Base-by-base conservation (phyloP, 2,329 filamentous ascomycete genomes). In the Colletotrichum sp. region DNA sequence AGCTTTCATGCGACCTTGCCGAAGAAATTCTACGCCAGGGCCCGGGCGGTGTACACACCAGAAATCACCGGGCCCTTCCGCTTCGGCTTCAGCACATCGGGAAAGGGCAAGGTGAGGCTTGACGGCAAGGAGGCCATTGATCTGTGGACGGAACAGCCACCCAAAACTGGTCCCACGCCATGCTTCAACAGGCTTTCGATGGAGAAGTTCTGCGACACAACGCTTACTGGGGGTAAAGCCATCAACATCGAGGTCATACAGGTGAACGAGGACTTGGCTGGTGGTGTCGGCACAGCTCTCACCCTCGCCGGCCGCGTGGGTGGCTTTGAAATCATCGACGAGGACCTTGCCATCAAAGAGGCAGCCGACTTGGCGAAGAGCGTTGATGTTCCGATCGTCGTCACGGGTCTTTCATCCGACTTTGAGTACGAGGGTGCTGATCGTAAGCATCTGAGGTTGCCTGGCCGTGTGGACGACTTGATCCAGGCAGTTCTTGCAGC, bases 341-440 rank as follows among this genome's bases (percentile, higher is more conserved):
- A 89, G 36, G 84, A 90, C 62, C 87, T 88, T 8, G 91, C 93
- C 79, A 92, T 96, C 71, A 85, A 89, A 65, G 88, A 92, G 72
- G 94, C 95, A 1, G 93, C 93, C 1, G 87, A 89, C 24, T 87
- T 94, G 7, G 95, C 95, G 28, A 90, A 89, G 81, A 88, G 90
- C 2, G 94, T 96, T 68, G 93, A 96, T 80, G 94, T 96, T 44
- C 92, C 93, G 3, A 89, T 97, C 74, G 87, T 96, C 62, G 94
- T 95, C 80, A 93, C 93, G 2, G 95, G 95, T 3, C 89, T 96
- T 39, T 96, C 96, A 80, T 90, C 90, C 49, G 94, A 96, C 81
- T 96, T 94, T 94, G 95, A 96, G 83, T 93, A 93, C 0, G 95
- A 96, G 85, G 94, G 94, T 36, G 88, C 91, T 52, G 95, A 98